Percentiles rank a stretch among this genome's conserved stretches.
Evolutionary conservation across 2,329 filamentous ascomycete genomes (phyloP).

Genomic region (Epichloe gansuensis): DNA sequence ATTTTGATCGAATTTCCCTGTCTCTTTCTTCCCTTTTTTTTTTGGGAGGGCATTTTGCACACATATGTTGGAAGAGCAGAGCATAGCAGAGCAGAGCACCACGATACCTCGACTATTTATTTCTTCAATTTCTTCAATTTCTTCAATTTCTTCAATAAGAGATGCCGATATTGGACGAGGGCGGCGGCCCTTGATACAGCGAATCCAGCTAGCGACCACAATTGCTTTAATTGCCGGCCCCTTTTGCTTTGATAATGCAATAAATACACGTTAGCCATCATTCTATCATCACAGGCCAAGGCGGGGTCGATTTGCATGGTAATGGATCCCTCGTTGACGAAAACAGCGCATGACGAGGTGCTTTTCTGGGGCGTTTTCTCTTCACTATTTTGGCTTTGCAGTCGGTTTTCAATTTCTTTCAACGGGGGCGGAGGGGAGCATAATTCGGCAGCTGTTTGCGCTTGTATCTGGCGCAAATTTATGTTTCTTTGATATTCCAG

Average conservation of each 20-base stretch:
- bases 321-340: background rate
- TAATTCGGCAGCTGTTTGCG: background rate
- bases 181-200: background rate
- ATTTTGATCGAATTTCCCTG: background rate
- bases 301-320: background rate
- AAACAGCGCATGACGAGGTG: background rate
- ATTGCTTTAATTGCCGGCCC: background rate
- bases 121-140: slow-evolving; percentile 12
- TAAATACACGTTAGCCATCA: background rate
- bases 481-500: background rate
- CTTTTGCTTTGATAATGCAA: background rate
- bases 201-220: background rate
- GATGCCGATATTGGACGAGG: background rate
- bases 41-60: background rate
- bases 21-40: background rate
- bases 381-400: background rate
- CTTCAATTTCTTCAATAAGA: slow-evolving; percentile 10
- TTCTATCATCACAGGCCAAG: background rate
- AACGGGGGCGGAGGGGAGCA: no score
- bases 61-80: background rate
- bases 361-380: background rate
- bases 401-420: no score
- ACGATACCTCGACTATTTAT: slow-evolving; percentile 17
- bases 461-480: background rate
- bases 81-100: slow-evolving; percentile 6